A percentile compares a stretch with the other conserved stretches of the same genome.
These are phyloP conservation scores for Penicillium angulare DNA, from an alignment of 495 filamentous ascomycete species.

Conservation along the genomic window DNA sequence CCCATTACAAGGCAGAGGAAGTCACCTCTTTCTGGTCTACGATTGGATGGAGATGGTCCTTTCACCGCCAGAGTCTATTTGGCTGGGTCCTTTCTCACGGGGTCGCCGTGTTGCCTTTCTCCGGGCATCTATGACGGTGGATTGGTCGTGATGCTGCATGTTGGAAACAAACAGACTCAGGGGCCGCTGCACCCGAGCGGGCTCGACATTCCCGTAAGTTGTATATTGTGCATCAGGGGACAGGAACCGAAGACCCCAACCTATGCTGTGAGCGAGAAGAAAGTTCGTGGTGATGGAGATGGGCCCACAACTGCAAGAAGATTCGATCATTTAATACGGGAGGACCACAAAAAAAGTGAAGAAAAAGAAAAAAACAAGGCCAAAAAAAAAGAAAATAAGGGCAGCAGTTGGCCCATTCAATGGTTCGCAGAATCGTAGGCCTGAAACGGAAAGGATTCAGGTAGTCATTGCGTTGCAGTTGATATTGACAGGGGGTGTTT, in stretches of 20 bases:
- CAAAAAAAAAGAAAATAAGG: not conserved
- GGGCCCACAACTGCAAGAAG: too few species aligned
- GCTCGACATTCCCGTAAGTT: slow-evolving; percentile 1
- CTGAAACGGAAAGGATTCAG: not conserved
- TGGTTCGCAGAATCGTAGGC: not conserved
- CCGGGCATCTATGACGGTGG: slow-evolving; percentile 19
- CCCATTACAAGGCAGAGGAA: too few species aligned
- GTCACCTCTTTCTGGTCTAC: too few species aligned
- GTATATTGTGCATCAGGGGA: slow-evolving; percentile 1
- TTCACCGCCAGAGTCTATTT: slow-evolving; percentile 27
- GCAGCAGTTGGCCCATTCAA: not conserved
- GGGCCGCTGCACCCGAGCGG: slow-evolving; percentile 9
- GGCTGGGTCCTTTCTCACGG: slow-evolving; percentile 3
- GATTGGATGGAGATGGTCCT: slow-evolving; percentile 20
- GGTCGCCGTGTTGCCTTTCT: slow-evolving; percentile 2
- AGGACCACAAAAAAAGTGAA: not conserved
- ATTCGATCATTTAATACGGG: too few species aligned
- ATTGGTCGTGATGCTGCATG: not conserved
- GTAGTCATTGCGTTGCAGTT: too few species aligned
- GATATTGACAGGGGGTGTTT: too few species aligned
- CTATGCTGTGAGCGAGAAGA: slow-evolving; percentile 11
- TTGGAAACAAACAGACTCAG: slow-evolving; percentile 11
- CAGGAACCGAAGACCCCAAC: slow-evolving; percentile 6
- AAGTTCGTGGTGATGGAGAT: not conserved
- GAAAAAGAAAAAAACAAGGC: slow-evolving; percentile 2